These are phyloP conservation scores for Achaetomiella virescens DNA, from an alignment of 495 filamentous ascomycete genomes.

Conservation along the genomic window DNA sequence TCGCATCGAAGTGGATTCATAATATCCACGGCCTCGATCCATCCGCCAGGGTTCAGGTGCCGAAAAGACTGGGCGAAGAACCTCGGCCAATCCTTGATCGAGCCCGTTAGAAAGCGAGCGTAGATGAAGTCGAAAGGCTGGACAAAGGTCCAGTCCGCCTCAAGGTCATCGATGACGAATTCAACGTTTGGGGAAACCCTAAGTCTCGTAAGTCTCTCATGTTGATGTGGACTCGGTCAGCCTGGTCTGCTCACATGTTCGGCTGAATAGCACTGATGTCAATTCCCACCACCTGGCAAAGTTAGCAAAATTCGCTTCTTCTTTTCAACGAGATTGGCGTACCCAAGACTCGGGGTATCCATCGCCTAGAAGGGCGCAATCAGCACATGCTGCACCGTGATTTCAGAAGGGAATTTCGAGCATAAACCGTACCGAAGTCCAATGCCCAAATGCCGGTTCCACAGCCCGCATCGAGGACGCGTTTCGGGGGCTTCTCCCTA, in stretches of 20 bases:
- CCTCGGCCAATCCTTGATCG: conserved; percentile 39
- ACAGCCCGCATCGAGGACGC: conserved; percentile 54
- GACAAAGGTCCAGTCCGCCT: conserved; percentile 40
- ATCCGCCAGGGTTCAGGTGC: conserved; percentile 6
- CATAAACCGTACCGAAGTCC: conserved; percentile 45
- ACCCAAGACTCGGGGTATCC: too few relatives aligned
- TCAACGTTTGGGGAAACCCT: conserved; percentile 41
- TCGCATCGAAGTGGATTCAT: not conserved
- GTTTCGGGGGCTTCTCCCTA: not conserved
- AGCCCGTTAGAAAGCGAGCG: conserved; percentile 37
- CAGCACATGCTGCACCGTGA: too few relatives aligned
- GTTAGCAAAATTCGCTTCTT: not conserved
- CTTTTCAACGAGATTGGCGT: too few relatives aligned
- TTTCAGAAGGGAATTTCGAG: too few relatives aligned
- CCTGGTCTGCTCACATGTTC: conserved; percentile 15
- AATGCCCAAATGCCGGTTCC: conserved; percentile 44
- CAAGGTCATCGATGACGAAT: conserved; percentile 46
- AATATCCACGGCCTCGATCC: conserved; percentile 8
- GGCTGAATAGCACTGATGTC: conserved; percentile 34
- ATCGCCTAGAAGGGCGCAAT: too few relatives aligned
- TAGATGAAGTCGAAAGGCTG: conserved; percentile 46
- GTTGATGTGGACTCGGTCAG: too few relatives aligned
- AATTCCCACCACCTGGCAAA: conserved; percentile 45
- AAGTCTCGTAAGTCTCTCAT: too few relatives aligned
- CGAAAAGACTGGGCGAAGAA: conserved; percentile 31